A percentile compares a stretch with the other conserved stretches of the same genome.
These are phyloP conservation scores for Leccinum imitatum DNA, from an alignment of 768 basidiomycete species.

Conservation along the genomic window DNA sequence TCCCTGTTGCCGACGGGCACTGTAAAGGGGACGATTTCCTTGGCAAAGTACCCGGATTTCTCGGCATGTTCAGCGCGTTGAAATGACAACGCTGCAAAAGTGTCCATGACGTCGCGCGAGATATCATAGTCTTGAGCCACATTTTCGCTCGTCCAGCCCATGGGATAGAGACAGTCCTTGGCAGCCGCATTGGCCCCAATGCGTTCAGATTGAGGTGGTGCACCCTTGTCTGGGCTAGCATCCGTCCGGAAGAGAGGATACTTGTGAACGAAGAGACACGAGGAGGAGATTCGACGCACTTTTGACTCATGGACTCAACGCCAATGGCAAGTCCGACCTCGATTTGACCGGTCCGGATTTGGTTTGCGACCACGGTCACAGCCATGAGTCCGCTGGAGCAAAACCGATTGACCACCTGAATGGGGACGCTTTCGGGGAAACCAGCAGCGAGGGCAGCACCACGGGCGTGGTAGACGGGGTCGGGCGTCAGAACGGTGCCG, in stretches of 20 bases:
- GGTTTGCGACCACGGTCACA: conserved; percentile 71
- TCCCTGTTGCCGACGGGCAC: conserved; percentile 64
- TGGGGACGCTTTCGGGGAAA: conserved; percentile 72
- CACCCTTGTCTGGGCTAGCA: conserved; percentile 61
- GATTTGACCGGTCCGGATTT: conserved; percentile 75
- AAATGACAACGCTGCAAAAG: conserved; percentile 71
- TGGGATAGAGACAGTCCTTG: conserved; percentile 63
- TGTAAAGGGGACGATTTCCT: conserved; percentile 77
- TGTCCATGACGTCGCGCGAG: conserved; percentile 74
- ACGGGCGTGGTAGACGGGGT: conserved; percentile 68
- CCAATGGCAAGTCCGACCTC: conserved; percentile 79
- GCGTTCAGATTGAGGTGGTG: conserved; percentile 58
- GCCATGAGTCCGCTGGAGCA: conserved; percentile 90
- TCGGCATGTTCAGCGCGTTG: conserved; percentile 77
- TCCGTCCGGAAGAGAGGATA: background rate
- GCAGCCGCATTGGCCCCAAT: conserved; percentile 56
- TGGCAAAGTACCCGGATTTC: conserved; percentile 57
- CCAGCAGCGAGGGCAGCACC: conserved; percentile 78
- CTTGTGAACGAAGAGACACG: background rate
- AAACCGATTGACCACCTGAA: conserved; percentile 76
- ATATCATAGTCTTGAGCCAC: conserved; percentile 74
- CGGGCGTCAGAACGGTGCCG: conserved; percentile 69
- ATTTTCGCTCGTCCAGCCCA: conserved; percentile 92
- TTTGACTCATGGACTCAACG: conserved; percentile 84
- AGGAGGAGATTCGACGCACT: conserved; percentile 40